Base-by-base conservation (phyloP, 2,329 filamentous ascomycete species). In the Fusarium sp. region DNA sequence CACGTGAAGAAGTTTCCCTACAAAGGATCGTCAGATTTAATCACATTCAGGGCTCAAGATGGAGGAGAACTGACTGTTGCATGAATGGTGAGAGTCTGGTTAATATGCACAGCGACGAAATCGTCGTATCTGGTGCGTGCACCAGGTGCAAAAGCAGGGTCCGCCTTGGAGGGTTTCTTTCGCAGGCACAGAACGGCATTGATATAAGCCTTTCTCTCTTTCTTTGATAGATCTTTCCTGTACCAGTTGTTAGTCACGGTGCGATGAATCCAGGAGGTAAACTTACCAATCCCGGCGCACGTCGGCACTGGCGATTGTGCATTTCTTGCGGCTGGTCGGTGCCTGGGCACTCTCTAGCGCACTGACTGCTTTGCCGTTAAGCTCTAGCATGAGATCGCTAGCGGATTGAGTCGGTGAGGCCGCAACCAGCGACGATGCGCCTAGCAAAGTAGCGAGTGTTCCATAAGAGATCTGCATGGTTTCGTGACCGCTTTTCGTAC, bases 1-100 rank as follows among this genome's bases (percentile, higher is more conserved):
- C 64, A 67, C 6, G 53, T 67, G 6, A 67, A 53, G 13, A 67
- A 67, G 39, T 67, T 67, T 11, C 64, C 62, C 61, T 65, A n/a
- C n/a, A 2, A 0, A 11, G 1, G 1, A 6, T 3, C 4, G 11
- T 65, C 35, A 63, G 58, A 33, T 8, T 1, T 1, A 4, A 7
- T 3, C 2, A 7, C 8, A 9, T 20, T 20, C 12, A 22, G 1
- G 5, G 1, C n/a, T 28, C 3, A 5, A 8, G 3, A 15, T 18
- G 3, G 2, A 13, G 0, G 7, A 6, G 1, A 16, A 18, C 64
- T 10, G 7, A 67, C 64, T 10, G 64, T 67, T 41, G 18, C 64
- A 28, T 67, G 64, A 3, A 67, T 67, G 0, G 7, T 47, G 5
- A 38, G 18, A 16, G 64, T 67, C 14, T 67, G 64, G 7, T 67